phyloP scores from a whole-genome alignment of 2,329 filamentous ascomycete species.

The Pseudodiploospora longispora region DNA sequence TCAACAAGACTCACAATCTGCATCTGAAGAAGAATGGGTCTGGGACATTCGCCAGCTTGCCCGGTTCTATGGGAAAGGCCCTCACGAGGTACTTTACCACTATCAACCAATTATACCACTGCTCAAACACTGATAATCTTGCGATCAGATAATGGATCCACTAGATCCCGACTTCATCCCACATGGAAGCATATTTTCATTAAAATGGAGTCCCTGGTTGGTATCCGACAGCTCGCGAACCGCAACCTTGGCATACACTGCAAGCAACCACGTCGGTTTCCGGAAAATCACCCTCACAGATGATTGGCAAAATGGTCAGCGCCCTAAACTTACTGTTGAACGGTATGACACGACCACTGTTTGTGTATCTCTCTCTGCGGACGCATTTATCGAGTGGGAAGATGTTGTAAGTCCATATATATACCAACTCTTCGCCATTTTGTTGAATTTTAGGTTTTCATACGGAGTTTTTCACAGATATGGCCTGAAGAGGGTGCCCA shows the following conservation, averaged over 20 bases:
- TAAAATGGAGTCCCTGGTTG: constrained; percentile 49
- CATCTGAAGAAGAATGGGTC: constrained; percentile 19
- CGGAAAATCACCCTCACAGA: constrained; percentile 36
- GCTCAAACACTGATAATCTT: not conserved
- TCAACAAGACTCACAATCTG: constrained; percentile 11
- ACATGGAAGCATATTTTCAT: constrained; percentile 38
- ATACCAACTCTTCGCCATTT: not conserved
- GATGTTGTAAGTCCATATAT: constrained; percentile 31
- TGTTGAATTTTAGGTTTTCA: no score
- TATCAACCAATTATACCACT: not conserved
- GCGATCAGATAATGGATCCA: constrained; percentile 18
- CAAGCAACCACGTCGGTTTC: constrained; percentile 47
- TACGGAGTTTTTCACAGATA: constrained; percentile 24
- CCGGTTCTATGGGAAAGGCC: constrained; percentile 39
- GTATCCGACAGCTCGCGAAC: constrained; percentile 24
- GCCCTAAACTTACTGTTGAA: constrained; percentile 31
- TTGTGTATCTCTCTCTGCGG: constrained; percentile 41
- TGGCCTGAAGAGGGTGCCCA: constrained; percentile 30
- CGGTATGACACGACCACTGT: constrained; percentile 35
- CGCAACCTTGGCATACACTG: constrained; percentile 42
- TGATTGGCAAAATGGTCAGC: constrained; percentile 25
- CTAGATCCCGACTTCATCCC: constrained; percentile 42
- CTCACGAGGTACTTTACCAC: constrained; percentile 26
- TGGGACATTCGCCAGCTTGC: constrained; percentile 45
- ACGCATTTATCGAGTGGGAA: constrained; percentile 50